Percentiles rank a stretch among this genome's conserved stretches.
These are phyloP conservation scores for Mycena metata DNA, from an alignment of 768 basidiomycete species.

Conservation along the genomic window DNA sequence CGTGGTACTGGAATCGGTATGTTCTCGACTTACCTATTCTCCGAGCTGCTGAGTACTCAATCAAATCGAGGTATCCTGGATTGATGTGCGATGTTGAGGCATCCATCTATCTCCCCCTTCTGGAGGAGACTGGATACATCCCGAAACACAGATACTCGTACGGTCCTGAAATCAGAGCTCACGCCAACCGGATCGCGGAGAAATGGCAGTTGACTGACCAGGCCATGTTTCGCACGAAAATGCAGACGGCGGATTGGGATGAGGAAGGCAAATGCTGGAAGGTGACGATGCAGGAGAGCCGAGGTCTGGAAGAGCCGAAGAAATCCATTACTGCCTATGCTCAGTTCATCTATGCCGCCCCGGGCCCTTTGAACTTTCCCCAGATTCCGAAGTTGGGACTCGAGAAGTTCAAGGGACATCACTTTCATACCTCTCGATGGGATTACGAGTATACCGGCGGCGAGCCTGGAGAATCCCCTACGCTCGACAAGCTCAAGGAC, in stretches of 20 bases:
- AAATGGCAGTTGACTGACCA: slow-evolving; percentile 33
- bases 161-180: slow-evolving; percentile 30
- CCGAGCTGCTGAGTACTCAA: no score
- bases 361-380: slow-evolving; percentile 17
- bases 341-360: slow-evolving; percentile 18
- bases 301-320: slow-evolving; percentile 12
- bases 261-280: slow-evolving; percentile 16
- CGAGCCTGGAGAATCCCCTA: neutral
- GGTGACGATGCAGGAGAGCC: slow-evolving; percentile 5
- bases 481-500: slow-evolving; percentile 26
- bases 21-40: no score
- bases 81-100: slow-evolving; percentile 40
- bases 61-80: slow-evolving; percentile 31
- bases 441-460: slow-evolving; percentile 29
- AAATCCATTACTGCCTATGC: slow-evolving; percentile 1
- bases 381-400: slow-evolving; percentile 31
- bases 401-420: slow-evolving; percentile 16
- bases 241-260: slow-evolving; percentile 11
- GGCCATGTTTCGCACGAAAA: slow-evolving; percentile 29
- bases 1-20: slow-evolving; percentile 39
- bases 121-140: slow-evolving; percentile 40
- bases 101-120: slow-evolving; percentile 40
- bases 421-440: slow-evolving; percentile 39
- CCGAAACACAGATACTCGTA: slow-evolving; percentile 37
- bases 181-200: slow-evolving; percentile 37